Base-by-base conservation (phyloP, 257 asterid genomes). In the Coffea canephora region DNA sequence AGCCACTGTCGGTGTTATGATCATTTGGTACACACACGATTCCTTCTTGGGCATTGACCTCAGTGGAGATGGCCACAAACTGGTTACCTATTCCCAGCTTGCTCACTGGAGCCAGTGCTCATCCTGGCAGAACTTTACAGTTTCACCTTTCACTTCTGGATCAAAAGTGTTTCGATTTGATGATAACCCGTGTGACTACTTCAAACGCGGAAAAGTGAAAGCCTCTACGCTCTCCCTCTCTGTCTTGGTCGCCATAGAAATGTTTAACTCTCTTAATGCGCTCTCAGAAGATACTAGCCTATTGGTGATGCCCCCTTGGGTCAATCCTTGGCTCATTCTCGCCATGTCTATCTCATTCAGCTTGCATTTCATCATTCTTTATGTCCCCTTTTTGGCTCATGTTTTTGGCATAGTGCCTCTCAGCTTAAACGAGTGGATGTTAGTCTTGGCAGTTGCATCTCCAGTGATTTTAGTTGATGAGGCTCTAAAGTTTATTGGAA, bases 261-360 rank as follows among this genome's bases (percentile, higher is more conserved):
- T 96, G 99, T 96, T 94, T 70, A 96, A 96, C 77, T 96, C 99
- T 65, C 91, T 96, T 57, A 96, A 96, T 55, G 99, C 98, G 18
- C 91, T 94, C 49, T 96, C 99, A 0, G 99, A 96, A 79, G 99
- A 96, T n/a, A 97, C 98, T 68, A 96, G 99, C 78, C 94, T 96
- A 23, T 0, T 91, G 21, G 49, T 96, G 12, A 96, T 96, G 99
- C 99, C 99, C 46, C 99, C 99, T 0, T 96, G 99, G 99, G 97
- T 92, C 82, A 96, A 96, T 90, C 99, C 97, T 0, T 89, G 94
- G 91, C 95, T 96, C 61, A 97, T 96, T 77, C 62, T 96, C 87
- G 99, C 99, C 10, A 94, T 96, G 98, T 92, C 99, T 0, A 74
- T 92, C 85, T 96, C 99, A 7, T 96, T 96, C 19, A 98, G 97